Evolutionary conservation across 345 rosid species (phyloP).

Genomic region (Brassica carinata): DNA sequence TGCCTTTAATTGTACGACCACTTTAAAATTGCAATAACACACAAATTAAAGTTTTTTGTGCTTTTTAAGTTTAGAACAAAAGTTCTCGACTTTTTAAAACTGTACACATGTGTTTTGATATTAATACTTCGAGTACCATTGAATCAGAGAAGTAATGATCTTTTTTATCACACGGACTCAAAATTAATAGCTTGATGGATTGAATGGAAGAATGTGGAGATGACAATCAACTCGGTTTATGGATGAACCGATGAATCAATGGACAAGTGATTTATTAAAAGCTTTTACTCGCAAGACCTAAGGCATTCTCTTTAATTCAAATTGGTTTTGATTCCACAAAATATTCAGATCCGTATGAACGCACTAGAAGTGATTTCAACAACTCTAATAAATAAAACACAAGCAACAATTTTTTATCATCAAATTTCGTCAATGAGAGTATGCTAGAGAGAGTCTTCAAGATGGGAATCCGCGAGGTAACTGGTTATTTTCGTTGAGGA

Average conservation of each 20-base stretch:
- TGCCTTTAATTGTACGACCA: slow-evolving; percentile 67
- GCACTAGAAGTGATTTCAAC: background rate
- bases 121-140: background rate
- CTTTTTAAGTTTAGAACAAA: background rate
- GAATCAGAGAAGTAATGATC: background rate
- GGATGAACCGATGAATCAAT: background rate
- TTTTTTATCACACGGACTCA: background rate
- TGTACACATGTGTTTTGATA: background rate
- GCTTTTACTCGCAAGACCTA: background rate
- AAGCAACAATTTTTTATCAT: background rate
- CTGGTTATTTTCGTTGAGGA: background rate
- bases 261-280: background rate
- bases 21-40: slow-evolving; percentile 20
- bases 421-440: background rate
- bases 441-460: background rate
- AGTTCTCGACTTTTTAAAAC: background rate
- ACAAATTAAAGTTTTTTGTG: background rate
- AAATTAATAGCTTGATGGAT: background rate
- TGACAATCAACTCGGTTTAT: background rate
- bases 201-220: background rate
- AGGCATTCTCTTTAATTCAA: background rate
- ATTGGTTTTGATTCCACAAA: background rate
- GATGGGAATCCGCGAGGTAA: background rate
- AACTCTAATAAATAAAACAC: background rate
- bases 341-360: background rate